phyloP scores from a whole-genome alignment of 495 filamentous ascomycete genomes.

The Trichoderma asperelloides region DNA sequence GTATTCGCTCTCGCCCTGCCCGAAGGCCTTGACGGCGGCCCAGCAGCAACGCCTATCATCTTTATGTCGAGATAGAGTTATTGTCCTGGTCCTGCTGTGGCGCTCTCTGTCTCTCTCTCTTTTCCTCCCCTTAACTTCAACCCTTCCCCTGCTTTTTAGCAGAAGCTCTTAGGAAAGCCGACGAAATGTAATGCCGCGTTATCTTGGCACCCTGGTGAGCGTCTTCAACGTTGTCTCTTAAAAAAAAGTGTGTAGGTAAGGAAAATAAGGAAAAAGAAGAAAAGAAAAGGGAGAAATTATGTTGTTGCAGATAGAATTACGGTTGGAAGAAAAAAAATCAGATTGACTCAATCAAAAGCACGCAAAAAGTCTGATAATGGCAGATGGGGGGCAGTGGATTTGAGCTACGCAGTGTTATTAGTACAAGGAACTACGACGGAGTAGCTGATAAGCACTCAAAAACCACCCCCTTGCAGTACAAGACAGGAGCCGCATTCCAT shows the following conservation, averaged over 20 bases:
- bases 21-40: slow-evolving; percentile 17
- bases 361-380: too few species aligned
- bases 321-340: too few species aligned
- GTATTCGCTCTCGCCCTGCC: slow-evolving; percentile 17
- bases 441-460: background rate
- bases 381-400: background rate
- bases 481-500: background rate
- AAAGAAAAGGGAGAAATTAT: too few species aligned
- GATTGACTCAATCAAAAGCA: too few species aligned
- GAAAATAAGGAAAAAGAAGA: too few species aligned
- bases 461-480: background rate
- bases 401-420: background rate
- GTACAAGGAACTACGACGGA: background rate
- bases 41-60: slow-evolving; percentile 27
- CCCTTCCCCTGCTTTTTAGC: background rate
- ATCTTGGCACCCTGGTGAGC: too few species aligned
- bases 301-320: too few species aligned
- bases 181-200: too few species aligned
- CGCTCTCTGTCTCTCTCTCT: background rate
- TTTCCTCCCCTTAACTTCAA: background rate
- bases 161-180: too few species aligned
- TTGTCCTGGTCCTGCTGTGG: background rate
- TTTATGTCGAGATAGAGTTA: background rate
- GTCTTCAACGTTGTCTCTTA: too few species aligned
- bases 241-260: too few species aligned